Conservation (phyloP, 495 filamentous ascomycete species). For the Aspergillus baeticus region DNA sequence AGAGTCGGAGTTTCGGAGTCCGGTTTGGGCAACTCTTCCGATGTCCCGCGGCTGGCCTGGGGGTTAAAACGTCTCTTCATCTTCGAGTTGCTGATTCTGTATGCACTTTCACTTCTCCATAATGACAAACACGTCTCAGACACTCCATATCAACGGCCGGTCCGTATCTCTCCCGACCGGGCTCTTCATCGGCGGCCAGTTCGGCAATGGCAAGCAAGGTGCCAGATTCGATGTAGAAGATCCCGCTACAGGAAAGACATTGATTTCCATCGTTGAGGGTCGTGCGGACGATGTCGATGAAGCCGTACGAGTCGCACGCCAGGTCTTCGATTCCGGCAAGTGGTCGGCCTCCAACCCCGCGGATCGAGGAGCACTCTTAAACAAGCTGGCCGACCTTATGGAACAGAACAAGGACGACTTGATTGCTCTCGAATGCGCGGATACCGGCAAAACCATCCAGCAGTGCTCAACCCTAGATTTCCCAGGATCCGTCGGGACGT, state of each 20-base stretch:
- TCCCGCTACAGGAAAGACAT: slow-evolving; percentile 64
- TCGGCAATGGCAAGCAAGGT: slow-evolving; percentile 75
- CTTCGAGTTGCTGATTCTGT: too few relatives aligned
- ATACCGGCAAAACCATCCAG: slow-evolving; percentile 89
- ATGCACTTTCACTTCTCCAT: too few relatives aligned
- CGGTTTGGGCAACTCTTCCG: too few relatives aligned
- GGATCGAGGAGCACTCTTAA: slow-evolving; percentile 68
- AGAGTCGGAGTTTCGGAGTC: too few relatives aligned
- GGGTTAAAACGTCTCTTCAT: too few relatives aligned
- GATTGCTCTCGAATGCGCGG: slow-evolving; percentile 81
- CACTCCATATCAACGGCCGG: too few relatives aligned
- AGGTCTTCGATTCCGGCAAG: slow-evolving; percentile 83
- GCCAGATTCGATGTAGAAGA: slow-evolving; percentile 79
- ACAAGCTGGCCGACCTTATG: slow-evolving; percentile 80
- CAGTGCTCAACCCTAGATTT: slow-evolving; percentile 77
- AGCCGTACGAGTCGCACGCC: slow-evolving; percentile 84
- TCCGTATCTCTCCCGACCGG: too few relatives aligned
- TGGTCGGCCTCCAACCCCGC: slow-evolving; percentile 58
- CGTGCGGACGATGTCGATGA: slow-evolving; percentile 84
- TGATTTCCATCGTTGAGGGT: slow-evolving; percentile 79
- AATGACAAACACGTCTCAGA: too few relatives aligned
- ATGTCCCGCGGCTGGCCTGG: too few relatives aligned
- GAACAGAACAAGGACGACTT: slow-evolving; percentile 77
- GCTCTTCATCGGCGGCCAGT: slow-evolving; percentile 95
- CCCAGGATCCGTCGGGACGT: slow-evolving; percentile 58